phyloP scores from a whole-genome alignment of 2,329 filamentous ascomycete genomes.

The Blumeriella jaapii region DNA sequence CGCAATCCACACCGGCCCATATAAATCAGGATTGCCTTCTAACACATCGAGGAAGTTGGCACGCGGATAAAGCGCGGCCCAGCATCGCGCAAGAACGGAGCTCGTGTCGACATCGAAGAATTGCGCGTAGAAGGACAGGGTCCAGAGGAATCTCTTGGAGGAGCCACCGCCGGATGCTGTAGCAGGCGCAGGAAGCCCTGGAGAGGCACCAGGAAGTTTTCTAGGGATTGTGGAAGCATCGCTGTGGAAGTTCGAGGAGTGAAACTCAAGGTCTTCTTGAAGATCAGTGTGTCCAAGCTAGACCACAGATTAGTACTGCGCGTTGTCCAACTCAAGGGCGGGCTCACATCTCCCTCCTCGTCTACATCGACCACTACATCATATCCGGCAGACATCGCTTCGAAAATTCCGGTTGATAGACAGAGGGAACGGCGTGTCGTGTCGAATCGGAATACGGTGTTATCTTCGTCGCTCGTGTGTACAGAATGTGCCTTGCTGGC shows the following conservation, averaged over 20 bases:
- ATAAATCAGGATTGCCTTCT: slow-evolving; percentile 92
- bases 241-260: slow-evolving; percentile 76
- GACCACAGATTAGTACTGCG: neutral
- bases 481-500: too few species aligned
- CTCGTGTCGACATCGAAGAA: slow-evolving; percentile 98
- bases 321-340: neutral
- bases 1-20: slow-evolving; percentile 97
- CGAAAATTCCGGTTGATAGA: neutral
- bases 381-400: slow-evolving; percentile 54
- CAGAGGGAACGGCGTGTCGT: neutral
- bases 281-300: slow-evolving; percentile 94
- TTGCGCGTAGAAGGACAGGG: slow-evolving; percentile 85
- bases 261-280: slow-evolving; percentile 98
- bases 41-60: slow-evolving; percentile 95
- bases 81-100: slow-evolving; percentile 77
- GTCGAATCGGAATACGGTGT: neutral
- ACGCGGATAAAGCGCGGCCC: slow-evolving; percentile 78
- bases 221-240: slow-evolving; percentile 33
- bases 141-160: slow-evolving; percentile 85
- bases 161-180: slow-evolving; percentile 40
- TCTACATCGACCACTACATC: slow-evolving; percentile 98
- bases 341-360: slow-evolving; percentile 57
- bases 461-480: too few species aligned
- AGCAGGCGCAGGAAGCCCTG: slow-evolving; percentile 45
- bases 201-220: slow-evolving; percentile 29